phyloP scores from a whole-genome alignment of 2,329 filamentous ascomycete genomes.

The Xylaria sp. region DNA sequence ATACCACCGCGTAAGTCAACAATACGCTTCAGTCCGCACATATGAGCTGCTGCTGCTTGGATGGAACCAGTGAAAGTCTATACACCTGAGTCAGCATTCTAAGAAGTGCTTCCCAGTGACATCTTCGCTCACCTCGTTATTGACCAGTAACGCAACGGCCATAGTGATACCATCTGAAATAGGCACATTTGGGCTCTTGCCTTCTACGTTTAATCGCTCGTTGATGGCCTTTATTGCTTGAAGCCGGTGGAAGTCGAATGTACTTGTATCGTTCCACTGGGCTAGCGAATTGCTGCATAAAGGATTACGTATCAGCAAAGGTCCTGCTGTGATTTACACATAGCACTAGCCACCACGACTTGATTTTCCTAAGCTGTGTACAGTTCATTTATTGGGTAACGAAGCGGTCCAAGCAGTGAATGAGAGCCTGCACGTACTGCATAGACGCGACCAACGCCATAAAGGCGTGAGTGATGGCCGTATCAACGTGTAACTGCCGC shows the following conservation, averaged over 20 bases:
- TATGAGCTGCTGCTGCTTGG: slow-evolving; percentile 48
- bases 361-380: neutral
- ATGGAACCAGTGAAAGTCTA: slow-evolving; percentile 49
- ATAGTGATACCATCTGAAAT: slow-evolving; percentile 51
- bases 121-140: slow-evolving; percentile 46
- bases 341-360: neutral
- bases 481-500: slow-evolving; percentile 48
- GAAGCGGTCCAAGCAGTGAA: neutral
- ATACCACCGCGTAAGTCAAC: slow-evolving; percentile 50
- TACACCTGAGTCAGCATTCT: slow-evolving; percentile 6
- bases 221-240: slow-evolving; percentile 51
- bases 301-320: slow-evolving; percentile 20
- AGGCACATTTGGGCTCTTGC: slow-evolving; percentile 45
- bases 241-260: slow-evolving; percentile 51
- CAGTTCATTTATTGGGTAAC: neutral
- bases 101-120: neutral
- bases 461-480: slow-evolving; percentile 50
- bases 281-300: slow-evolving; percentile 46
- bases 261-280: slow-evolving; percentile 50
- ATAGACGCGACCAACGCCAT: slow-evolving; percentile 51
- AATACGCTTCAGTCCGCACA: slow-evolving; percentile 50
- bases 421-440: slow-evolving; percentile 41
- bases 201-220: slow-evolving; percentile 49
- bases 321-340: neutral
- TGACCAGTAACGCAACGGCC: slow-evolving; percentile 50